Conservation (phyloP, 1,139 yeast species). For the Diutina neorugosa region DNA sequence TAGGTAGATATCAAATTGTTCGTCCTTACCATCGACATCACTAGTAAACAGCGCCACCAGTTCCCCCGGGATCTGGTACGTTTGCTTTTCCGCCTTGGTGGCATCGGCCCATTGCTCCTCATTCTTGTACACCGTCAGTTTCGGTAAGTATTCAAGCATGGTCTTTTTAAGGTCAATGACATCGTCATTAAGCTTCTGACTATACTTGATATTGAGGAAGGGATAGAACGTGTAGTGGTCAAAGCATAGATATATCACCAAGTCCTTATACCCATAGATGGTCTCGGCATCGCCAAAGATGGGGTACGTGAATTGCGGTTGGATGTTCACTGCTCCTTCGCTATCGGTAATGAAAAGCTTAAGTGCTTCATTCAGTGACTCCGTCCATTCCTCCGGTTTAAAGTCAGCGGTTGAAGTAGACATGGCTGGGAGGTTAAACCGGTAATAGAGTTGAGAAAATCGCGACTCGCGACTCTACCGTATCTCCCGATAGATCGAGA, state of each 20-base stretch:
- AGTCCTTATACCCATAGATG: slow-evolving; percentile 71
- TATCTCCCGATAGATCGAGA: neutral
- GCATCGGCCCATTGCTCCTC: slow-evolving; percentile 55
- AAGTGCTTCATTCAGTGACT: slow-evolving; percentile 53
- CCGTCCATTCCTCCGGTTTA: slow-evolving; percentile 55
- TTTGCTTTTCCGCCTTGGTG: slow-evolving; percentile 35
- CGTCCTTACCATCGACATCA: slow-evolving; percentile 13
- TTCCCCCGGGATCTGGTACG: slow-evolving; percentile 37
- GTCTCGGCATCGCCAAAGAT: slow-evolving; percentile 87
- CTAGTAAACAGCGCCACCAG: slow-evolving; percentile 23
- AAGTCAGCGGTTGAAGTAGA: slow-evolving; percentile 7
- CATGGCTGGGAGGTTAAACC: no score
- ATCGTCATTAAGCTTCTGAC: slow-evolving; percentile 32
- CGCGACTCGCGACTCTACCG: neutral
- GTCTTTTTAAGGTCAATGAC: slow-evolving; percentile 42
- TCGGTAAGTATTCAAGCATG: slow-evolving; percentile 48
- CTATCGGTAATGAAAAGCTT: slow-evolving; percentile 42
- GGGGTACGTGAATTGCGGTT: slow-evolving; percentile 81
- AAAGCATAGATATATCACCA: slow-evolving; percentile 37
- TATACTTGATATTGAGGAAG: slow-evolving; percentile 44
- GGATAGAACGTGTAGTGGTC: slow-evolving; percentile 35
- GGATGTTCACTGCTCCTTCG: slow-evolving; percentile 41
- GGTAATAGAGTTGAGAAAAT: neutral
- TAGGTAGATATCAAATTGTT: slow-evolving; percentile 18
- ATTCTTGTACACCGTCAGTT: slow-evolving; percentile 44